Conservation (phyloP, 495 filamentous ascomycete species). For the Penicillium chermesinum region DNA sequence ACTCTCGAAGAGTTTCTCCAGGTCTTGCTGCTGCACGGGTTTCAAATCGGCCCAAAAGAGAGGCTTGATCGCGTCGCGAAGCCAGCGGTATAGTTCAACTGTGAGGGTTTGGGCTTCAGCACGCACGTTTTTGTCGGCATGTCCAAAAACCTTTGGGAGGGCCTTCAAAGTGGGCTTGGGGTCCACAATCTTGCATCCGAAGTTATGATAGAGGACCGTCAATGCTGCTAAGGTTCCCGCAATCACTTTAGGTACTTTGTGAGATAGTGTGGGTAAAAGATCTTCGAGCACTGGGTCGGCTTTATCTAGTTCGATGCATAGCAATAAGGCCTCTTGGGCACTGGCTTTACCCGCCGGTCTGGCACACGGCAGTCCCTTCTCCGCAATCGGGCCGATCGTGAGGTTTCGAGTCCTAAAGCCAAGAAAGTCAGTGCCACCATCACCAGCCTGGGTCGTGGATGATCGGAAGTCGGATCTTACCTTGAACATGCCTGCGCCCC, state of each 20-base stretch:
- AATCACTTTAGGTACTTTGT: conserved; percentile 93
- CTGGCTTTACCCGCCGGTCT: conserved; percentile 83
- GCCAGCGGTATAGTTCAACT: conserved; percentile 94
- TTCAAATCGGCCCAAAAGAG: conserved; percentile 97
- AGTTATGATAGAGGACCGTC: conserved; percentile 81
- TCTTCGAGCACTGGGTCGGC: conserved; percentile 86
- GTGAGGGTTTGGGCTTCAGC: conserved; percentile 88
- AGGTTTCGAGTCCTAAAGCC: conserved; percentile 62
- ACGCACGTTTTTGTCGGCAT: conserved; percentile 98
- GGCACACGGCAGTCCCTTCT: conserved; percentile 86
- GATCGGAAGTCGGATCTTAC: conserved; percentile 31
- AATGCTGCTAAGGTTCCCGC: conserved; percentile 77
- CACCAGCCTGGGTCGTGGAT: not conserved
- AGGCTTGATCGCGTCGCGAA: conserved; percentile 96
- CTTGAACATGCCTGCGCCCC: conserved; percentile 72
- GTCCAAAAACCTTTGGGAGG: conserved; percentile 86
- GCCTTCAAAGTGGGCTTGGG: conserved; percentile 92
- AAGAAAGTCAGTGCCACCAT: not conserved
- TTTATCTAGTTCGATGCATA: conserved; percentile 87
- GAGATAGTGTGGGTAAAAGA: conserved; percentile 73
- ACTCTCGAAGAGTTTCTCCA: conserved; percentile 90
- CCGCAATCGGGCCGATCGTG: conserved; percentile 72
- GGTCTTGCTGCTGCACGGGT: conserved; percentile 87
- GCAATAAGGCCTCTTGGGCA: conserved; percentile 76
- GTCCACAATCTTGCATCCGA: conserved; percentile 92